Percentiles rank a stretch among this genome's conserved stretches.
These are phyloP conservation scores for Chiua sp. DNA, from an alignment of 1,284 basidiomycete species.

Conservation along the genomic window DNA sequence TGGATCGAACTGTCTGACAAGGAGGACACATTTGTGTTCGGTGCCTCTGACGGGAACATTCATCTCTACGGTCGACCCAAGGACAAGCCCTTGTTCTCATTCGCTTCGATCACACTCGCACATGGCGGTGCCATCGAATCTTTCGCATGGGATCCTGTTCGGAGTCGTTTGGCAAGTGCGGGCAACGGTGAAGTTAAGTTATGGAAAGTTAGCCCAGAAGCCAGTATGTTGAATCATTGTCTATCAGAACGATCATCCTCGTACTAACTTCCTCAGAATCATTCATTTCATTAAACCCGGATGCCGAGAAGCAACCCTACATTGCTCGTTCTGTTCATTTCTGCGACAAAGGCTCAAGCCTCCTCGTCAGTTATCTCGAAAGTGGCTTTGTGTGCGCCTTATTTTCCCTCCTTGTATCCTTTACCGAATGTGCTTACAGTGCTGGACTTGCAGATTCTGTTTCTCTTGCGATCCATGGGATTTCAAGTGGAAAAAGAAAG, in stretches of 20 bases:
- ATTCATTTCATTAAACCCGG: not conserved
- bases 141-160: not conserved
- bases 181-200: not conserved
- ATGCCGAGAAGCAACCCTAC: not conserved
- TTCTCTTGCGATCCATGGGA: too few species aligned
- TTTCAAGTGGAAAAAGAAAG: too few species aligned
- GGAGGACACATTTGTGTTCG: not conserved
- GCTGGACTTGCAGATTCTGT: too few species aligned
- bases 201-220: not conserved
- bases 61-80: not conserved
- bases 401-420: too few species aligned
- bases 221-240: not conserved
- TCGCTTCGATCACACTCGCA: not conserved
- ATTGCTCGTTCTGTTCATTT: not conserved
- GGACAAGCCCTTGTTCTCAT: not conserved
- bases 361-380: too few species aligned
- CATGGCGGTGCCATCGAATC: not conserved
- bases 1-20: not conserved
- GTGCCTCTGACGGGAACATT: not conserved
- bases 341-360: not conserved
- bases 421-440: too few species aligned
- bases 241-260: not conserved
- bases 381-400: too few species aligned
- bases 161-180: not conserved
- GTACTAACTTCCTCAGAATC: not conserved